These are phyloP conservation scores for Manihot esculenta DNA, from an alignment of 441 rosid species.

Conservation along the genomic window DNA sequence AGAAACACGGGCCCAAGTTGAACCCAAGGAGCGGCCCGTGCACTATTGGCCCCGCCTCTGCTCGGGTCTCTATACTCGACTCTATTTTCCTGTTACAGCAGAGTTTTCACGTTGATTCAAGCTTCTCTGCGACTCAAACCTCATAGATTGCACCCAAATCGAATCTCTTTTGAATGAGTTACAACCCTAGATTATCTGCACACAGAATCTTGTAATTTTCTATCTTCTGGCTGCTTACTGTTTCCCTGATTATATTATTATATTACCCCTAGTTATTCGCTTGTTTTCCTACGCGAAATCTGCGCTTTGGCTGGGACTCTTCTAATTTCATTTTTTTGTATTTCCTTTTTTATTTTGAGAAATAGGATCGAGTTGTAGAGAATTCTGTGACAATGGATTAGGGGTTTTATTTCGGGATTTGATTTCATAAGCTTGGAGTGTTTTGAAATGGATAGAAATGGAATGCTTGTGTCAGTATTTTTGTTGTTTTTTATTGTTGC, in stretches of 20 bases:
- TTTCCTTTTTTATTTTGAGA: conserved; percentile 1
- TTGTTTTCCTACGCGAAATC: conserved; percentile 17
- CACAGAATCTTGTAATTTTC: background rate
- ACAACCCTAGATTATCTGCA: background rate
- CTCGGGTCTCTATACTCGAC: background rate
- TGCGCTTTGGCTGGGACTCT: conserved; percentile 1
- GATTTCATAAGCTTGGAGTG: background rate
- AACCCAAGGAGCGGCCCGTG: background rate
- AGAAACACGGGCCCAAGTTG: background rate
- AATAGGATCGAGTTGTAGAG: conserved; percentile 21
- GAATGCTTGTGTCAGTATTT: conserved; percentile 25
- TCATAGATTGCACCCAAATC: background rate
- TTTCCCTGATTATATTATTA: no score
- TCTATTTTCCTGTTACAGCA: background rate
- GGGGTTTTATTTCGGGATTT: conserved; percentile 11
- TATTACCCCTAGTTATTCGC: background rate
- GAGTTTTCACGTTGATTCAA: background rate
- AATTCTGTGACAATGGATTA: background rate
- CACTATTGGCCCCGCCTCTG: background rate
- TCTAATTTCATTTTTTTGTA: background rate
- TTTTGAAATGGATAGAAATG: conserved; percentile 46
- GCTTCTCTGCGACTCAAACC: background rate
- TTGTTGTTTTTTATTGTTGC: conserved; percentile 32
- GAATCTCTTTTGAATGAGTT: background rate
- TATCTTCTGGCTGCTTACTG: background rate